phyloP scores from a whole-genome alignment of 2,329 filamentous ascomycete species.

The Trichophyton benhamiae region DNA sequence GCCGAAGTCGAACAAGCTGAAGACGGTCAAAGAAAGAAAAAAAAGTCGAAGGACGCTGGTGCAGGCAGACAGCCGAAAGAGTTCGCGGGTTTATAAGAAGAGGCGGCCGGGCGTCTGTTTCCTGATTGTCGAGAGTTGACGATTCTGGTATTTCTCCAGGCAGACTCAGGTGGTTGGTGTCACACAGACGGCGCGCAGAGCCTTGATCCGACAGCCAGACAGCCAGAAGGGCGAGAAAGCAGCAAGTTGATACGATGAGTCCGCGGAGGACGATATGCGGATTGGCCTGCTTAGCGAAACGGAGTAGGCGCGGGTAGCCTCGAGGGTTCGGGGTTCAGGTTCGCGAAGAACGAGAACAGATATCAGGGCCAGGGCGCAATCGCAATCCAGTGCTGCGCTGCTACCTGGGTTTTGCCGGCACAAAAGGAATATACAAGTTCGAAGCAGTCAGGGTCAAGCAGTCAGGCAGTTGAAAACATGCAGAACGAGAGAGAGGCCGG shows the following conservation, averaged over 20 bases:
- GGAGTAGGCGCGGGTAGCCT: neutral
- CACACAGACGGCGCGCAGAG: neutral
- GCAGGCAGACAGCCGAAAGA: neutral
- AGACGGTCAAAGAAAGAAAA: no score
- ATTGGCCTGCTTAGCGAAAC: neutral
- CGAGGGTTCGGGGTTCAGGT: neutral
- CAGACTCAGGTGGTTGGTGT: neutral
- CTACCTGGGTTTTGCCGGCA: neutral
- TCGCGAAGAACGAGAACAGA: neutral
- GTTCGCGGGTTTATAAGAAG: neutral
- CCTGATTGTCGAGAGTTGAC: neutral
- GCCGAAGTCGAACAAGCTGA: neutral
- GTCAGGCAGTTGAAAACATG: neutral
- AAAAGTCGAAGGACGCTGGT: no score
- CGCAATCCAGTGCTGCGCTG: neutral
- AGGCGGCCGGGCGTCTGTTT: neutral
- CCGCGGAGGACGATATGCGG: neutral
- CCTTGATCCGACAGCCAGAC: neutral
- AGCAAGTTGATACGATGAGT: neutral
- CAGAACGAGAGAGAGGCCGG: neutral
- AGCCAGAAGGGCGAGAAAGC: neutral
- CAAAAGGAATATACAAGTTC: neutral
- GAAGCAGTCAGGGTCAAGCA: neutral
- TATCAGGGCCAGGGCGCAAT: neutral
- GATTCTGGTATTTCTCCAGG: neutral